Base-by-base conservation (phyloP, 371 early-diverging fungal species). In the Mucor piriformis region DNA sequence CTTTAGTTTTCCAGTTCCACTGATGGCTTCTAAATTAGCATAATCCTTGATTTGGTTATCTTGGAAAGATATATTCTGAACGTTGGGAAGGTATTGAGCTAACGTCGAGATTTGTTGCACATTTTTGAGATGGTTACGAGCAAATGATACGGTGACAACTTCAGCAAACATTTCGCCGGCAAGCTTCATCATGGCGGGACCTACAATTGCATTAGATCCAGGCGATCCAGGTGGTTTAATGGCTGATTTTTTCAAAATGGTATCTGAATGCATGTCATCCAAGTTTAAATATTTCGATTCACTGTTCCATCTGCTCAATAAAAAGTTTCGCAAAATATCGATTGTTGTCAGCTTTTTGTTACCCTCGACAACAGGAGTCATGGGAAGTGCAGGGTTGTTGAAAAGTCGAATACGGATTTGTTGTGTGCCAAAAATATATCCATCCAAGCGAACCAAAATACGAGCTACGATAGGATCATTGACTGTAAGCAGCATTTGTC, bases 101-200 rank as follows among this genome's bases (percentile, higher is more conserved):
- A 88, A 60, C 6, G 79, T 77, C 1, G 84, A 78, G 8, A 88
- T 78, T n/a, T 66, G 80, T 33, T 76, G 70, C 13, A 84, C 75
- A 16, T 74, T 73, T 6, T 69, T 65, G 5, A 88, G 50, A 1
- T 70, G 67, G 58, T 86, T 86, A 2, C 67, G 61, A 6, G 77
- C 69, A 46, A 88, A 72, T 3, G 84, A 83, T 18, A 88, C 64
- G 7, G 83, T 79, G 5, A 72, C 56, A 24, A 84, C 76, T 57
- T 81, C 76, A 11, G 78, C 80, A 61, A 83, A 86, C 61, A 80
- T 69, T 69, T 85, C 80, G 8, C 77, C 73, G 21, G 87, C 82
- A 21, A 88, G 50, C 57, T 88, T 88, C 76, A 86, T 85, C 59
- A 86, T 67, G 6, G 85, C 83, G 23, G 85, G 85, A 1, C 87